Conservation (phyloP, 768 basidiomycete genomes). For the Agaricus subrufescens region DNA sequence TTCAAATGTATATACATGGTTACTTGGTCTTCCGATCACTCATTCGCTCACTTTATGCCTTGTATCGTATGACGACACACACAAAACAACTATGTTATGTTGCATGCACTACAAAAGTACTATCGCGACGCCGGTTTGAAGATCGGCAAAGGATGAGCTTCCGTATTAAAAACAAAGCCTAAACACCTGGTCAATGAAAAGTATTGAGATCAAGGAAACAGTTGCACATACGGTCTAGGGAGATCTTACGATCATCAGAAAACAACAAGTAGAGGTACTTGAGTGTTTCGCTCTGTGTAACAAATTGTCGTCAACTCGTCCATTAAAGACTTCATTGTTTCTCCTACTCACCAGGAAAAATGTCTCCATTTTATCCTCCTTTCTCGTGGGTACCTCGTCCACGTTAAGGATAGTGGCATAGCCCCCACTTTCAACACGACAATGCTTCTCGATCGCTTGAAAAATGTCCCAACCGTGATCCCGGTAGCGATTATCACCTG, state of each 20-base stretch:
- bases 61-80: constrained; percentile 6
- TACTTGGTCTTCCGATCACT: constrained; percentile 1
- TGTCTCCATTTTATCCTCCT: constrained; percentile 93
- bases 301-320: background rate
- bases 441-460: constrained; percentile 82
- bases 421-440: constrained; percentile 71
- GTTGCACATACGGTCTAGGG: constrained; percentile 60
- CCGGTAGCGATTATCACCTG: constrained; percentile 78
- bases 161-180: constrained; percentile 93
- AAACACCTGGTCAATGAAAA: background rate
- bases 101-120: background rate
- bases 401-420: constrained; percentile 85
- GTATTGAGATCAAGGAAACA: background rate
- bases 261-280: constrained; percentile 92
- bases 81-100: constrained; percentile 4
- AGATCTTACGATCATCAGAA: constrained; percentile 64
- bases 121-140: constrained; percentile 28
- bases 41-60: background rate
- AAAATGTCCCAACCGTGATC: constrained; percentile 88
- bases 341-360: constrained; percentile 72
- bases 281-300: constrained; percentile 76
- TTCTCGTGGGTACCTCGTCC: constrained; percentile 60
- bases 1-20: background rate
- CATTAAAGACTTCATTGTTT: background rate
- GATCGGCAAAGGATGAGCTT: constrained; percentile 61